Base-by-base conservation (phyloP, 148 eudicot species). In the Fallopia convolvulus region DNA sequence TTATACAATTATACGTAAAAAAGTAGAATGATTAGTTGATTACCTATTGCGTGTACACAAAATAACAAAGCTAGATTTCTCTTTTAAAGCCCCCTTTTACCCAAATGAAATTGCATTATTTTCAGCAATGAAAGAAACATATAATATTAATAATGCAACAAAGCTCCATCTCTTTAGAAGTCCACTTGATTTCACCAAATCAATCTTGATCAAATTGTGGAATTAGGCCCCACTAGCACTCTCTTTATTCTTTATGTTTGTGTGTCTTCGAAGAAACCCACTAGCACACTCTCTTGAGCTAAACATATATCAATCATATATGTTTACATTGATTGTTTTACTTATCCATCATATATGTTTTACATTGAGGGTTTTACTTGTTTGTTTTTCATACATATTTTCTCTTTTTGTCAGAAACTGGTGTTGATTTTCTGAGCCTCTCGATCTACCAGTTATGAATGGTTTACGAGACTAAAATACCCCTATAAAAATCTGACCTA, bases 111-210 rank as follows among this genome's bases (percentile, higher is more conserved):
- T 63, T 58, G 39, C 70, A 63, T 30, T 63, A 63, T 30, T 63
- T 63, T 63, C 70, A 63, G 30, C 70, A 30, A 63, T 26, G 39
- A 8, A 61, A 61, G 33, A 61, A 23, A 61, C 58, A 52, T 11
- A 61, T 6, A 48, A 48, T 14, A 48, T 48, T 36, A 36, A 48
- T 61, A 61, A 21, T 61, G 68, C 15, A 63, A 26, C 61, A 55
- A 9, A 13, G 21, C 36, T 23, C 39, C 11, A 26, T 7, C 39
- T 23, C 13, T 20, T n/a, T 5, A 55, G 61, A 20, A 55, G 61
- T 55, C 61, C 61, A 55, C 61, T 53, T 55, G 58, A 18, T n/a
- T 55, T 55, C 61, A 55, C 26, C 61, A 55, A 55, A 55, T 50
- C 61, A n/a, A 63, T 30, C 39, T 63, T n/a, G 23, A 6, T 5